phyloP scores from a whole-genome alignment of 208 protist genomes.

The Crithidia fasciculata region DNA sequence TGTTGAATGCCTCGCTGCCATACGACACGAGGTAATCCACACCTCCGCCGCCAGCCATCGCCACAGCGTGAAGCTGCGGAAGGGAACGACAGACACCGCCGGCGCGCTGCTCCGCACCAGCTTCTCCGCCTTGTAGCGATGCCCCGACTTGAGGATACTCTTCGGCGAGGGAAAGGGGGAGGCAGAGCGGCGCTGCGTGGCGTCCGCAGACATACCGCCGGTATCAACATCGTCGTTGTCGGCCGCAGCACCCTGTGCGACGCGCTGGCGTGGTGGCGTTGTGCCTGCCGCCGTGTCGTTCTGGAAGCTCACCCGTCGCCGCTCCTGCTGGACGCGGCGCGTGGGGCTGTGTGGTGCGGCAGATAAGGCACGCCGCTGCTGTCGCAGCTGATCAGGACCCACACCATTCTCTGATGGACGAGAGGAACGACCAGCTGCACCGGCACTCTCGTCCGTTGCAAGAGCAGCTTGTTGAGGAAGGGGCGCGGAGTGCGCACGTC shows the following conservation, averaged over 20 bases:
- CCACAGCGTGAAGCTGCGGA: slow-evolving; percentile 39
- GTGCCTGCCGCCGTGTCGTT: not conserved
- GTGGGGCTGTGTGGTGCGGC: slow-evolving; percentile 8
- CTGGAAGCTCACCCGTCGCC: slow-evolving; percentile 7
- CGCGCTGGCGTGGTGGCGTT: not conserved
- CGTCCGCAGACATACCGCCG: not conserved
- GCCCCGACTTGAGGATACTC: slow-evolving; percentile 60
- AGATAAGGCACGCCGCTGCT: slow-evolving; percentile 3
- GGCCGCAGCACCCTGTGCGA: not conserved
- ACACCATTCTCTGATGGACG: too few species aligned
- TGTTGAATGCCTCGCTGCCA: too few species aligned
- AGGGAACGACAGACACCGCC: slow-evolving; percentile 37
- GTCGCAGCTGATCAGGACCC: not conserved
- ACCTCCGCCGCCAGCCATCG: slow-evolving; percentile 42
- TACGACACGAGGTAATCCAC: not conserved
- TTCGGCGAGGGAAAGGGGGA: slow-evolving; percentile 16
- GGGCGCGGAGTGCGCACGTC: slow-evolving; percentile 10
- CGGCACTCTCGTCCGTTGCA: not conserved
- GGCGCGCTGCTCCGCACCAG: slow-evolving; percentile 48
- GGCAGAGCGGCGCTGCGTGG: not conserved
- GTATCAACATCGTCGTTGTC: not conserved
- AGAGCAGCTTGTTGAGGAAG: not conserved
- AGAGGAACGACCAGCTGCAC: too few species aligned
- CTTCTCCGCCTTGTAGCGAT: slow-evolving; percentile 38
- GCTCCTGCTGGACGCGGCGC: not conserved